A percentile compares a stretch with the other conserved stretches of the same genome.
These are phyloP conservation scores for Dictyostelium intermedium DNA, from an alignment of 78 protist genomes.

Conservation along the genomic window DNA sequence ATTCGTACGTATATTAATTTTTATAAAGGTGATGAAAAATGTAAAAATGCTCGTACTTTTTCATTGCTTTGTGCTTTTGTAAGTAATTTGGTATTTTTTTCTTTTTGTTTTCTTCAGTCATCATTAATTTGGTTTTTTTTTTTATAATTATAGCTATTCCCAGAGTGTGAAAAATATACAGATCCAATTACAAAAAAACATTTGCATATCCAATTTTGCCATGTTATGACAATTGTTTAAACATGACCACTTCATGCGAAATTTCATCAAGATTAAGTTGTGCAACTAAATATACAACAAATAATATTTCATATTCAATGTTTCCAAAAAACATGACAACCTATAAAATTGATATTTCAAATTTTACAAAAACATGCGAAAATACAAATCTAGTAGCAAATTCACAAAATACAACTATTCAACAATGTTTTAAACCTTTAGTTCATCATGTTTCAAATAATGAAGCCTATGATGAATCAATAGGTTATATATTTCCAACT, in stretches of 20 bases:
- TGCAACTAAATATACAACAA: not conserved
- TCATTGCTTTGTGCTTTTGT: not conserved
- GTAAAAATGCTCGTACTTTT: not conserved
- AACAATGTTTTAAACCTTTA: not conserved
- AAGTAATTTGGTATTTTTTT: not conserved
- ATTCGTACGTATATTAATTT: not conserved
- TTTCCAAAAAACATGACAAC: not conserved
- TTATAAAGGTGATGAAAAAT: not conserved
- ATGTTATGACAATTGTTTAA: not conserved
- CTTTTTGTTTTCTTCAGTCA: not conserved
- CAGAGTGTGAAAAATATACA: not conserved
- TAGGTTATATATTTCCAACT: not conserved
- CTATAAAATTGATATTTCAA: not conserved
- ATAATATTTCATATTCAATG: not conserved
- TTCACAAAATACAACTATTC: not conserved
- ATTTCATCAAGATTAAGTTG: not conserved
- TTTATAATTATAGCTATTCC: not conserved
- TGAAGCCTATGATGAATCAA: not conserved
- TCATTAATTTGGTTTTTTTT: not conserved
- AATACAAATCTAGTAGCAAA: not conserved
- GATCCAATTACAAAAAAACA: not conserved
- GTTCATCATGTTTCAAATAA: not conserved
- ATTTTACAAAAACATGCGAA: not conserved
- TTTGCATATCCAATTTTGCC: not conserved
- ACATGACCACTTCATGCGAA: not conserved